phyloP scores from a whole-genome alignment of 2,329 filamentous ascomycete species.

The Diplocarpon rosae region DNA sequence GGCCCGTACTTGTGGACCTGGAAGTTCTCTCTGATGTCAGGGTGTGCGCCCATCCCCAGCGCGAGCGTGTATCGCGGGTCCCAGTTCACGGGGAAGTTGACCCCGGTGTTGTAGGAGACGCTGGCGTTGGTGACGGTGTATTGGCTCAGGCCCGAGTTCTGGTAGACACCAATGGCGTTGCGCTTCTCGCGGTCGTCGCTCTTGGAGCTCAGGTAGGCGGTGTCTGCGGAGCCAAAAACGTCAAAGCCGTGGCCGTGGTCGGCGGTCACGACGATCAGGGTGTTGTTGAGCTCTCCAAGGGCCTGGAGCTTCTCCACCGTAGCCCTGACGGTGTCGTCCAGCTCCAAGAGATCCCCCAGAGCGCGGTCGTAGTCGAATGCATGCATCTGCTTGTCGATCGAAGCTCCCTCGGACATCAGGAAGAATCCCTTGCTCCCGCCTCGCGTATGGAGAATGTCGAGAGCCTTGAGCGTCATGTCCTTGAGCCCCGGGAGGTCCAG shows the following conservation, averaged over 20 bases:
- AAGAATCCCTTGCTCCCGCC: slow-evolving; percentile 67
- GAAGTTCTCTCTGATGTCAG: slow-evolving; percentile 70
- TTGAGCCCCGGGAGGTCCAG: slow-evolving; percentile 72
- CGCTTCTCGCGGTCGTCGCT: slow-evolving; percentile 61
- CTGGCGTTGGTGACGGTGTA: slow-evolving; percentile 51
- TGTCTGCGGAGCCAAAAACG: slow-evolving; percentile 74
- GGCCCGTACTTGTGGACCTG: slow-evolving; percentile 56
- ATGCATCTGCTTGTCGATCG: slow-evolving; percentile 88
- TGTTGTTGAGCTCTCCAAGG: slow-evolving; percentile 59
- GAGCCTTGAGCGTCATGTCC: slow-evolving; percentile 81
- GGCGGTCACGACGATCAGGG: slow-evolving; percentile 70
- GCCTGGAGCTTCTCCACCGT: slow-evolving; percentile 59
- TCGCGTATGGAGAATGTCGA: slow-evolving; percentile 62
- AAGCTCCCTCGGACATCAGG: slow-evolving; percentile 78
- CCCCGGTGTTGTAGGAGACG: slow-evolving; percentile 58
- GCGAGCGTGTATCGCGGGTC: slow-evolving; percentile 75
- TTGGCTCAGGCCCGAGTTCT: slow-evolving; percentile 61
- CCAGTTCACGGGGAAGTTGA: slow-evolving; percentile 75
- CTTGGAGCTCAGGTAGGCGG: slow-evolving; percentile 60
- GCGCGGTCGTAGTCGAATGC: slow-evolving; percentile 74
- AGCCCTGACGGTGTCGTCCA: slow-evolving; percentile 72
- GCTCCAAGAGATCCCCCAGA: slow-evolving; percentile 72
- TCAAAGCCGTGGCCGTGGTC: slow-evolving; percentile 87
- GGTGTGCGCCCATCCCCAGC: slow-evolving; percentile 57
- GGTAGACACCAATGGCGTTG: slow-evolving; percentile 62